These are phyloP conservation scores for Saccharata proteae DNA, from an alignment of 2,329 filamentous ascomycete species.

Conservation along the genomic window DNA sequence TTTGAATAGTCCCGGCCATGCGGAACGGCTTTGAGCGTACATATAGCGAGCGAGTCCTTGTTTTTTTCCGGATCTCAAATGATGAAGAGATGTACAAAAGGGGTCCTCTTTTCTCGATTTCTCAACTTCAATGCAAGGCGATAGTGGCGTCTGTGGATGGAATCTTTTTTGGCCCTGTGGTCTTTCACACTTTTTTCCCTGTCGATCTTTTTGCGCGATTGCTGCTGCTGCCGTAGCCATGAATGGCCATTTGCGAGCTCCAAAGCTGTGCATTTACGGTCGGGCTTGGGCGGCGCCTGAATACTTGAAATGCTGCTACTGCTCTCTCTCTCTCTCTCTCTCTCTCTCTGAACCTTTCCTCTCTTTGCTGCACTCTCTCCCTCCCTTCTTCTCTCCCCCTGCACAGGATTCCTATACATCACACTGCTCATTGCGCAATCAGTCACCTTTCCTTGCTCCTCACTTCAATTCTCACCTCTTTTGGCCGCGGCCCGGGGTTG, in stretches of 20 bases:
- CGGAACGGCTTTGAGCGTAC: slow-evolving; percentile 17
- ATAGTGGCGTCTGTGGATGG: slow-evolving; percentile 3
- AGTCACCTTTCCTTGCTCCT: slow-evolving; percentile 3
- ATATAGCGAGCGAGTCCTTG: slow-evolving; percentile 10
- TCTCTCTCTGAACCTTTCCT: slow-evolving; percentile 3
- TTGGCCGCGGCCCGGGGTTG: slow-evolving; percentile 3
- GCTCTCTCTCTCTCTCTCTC: not conserved
- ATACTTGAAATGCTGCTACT: no score
- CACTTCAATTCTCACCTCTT: slow-evolving; percentile 7
- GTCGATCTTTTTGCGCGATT: slow-evolving; percentile 6
- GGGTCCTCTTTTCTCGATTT: not conserved
- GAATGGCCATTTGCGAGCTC: not conserved
- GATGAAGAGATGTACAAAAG: slow-evolving; percentile 5
- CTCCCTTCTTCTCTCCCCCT: slow-evolving; percentile 1
- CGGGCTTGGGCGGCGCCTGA: no score
- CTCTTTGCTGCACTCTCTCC: slow-evolving; percentile 4
- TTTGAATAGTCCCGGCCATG: slow-evolving; percentile 16
- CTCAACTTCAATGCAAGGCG: slow-evolving; percentile 7
- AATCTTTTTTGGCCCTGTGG: slow-evolving; percentile 1
- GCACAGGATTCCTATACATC: not conserved
- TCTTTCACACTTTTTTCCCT: slow-evolving; percentile 2
- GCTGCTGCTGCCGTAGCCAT: not conserved
- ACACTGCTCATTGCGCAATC: not conserved
- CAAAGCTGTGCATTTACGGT: no score
- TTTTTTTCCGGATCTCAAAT: slow-evolving; percentile 1